Conservation (phyloP, 345 rosid genomes). For the Excoecaria agallocha region DNA sequence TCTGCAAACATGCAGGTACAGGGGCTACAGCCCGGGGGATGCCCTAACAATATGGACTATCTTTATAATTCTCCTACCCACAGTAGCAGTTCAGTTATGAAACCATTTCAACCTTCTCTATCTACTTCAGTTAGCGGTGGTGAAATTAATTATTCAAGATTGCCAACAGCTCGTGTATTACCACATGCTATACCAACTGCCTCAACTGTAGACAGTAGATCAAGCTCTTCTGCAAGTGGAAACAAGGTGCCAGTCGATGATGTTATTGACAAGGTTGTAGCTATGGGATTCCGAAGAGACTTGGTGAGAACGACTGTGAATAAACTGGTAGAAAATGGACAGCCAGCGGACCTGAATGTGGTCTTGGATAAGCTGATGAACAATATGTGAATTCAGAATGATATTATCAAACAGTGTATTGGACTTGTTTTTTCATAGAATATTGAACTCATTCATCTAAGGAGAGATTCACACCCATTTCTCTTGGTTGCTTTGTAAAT, state of each 20-base stretch:
- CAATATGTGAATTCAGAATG: slow-evolving; percentile 17
- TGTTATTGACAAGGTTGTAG: slow-evolving; percentile 50
- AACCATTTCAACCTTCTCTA: slow-evolving; percentile 4
- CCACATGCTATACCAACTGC: slow-evolving; percentile 56
- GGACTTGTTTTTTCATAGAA: neutral
- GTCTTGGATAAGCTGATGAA: slow-evolving; percentile 56
- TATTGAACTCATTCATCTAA: neutral
- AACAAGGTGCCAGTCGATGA: slow-evolving; percentile 36
- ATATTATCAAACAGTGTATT: slow-evolving; percentile 6
- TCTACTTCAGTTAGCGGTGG: slow-evolving; percentile 14
- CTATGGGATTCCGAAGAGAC: slow-evolving; percentile 67
- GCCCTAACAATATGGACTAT: slow-evolving; percentile 17
- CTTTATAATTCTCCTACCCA: slow-evolving; percentile 14
- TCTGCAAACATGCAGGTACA: slow-evolving; percentile 15
- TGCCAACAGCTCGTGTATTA: slow-evolving; percentile 42
- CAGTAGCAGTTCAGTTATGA: slow-evolving; percentile 19
- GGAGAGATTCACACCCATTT: neutral
- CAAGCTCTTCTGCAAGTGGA: slow-evolving; percentile 23
- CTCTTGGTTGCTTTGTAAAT: slow-evolving; percentile 3
- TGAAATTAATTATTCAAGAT: slow-evolving; percentile 23
- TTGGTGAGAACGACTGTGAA: slow-evolving; percentile 48
- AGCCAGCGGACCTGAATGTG: slow-evolving; percentile 46
- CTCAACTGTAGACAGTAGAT: slow-evolving; percentile 32
- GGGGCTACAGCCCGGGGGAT: slow-evolving; percentile 13
- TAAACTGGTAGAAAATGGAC: slow-evolving; percentile 44